phyloP scores from a whole-genome alignment of 225 moss, liverwort and hornwort species.

The Pseudoscleropodium purum region DNA sequence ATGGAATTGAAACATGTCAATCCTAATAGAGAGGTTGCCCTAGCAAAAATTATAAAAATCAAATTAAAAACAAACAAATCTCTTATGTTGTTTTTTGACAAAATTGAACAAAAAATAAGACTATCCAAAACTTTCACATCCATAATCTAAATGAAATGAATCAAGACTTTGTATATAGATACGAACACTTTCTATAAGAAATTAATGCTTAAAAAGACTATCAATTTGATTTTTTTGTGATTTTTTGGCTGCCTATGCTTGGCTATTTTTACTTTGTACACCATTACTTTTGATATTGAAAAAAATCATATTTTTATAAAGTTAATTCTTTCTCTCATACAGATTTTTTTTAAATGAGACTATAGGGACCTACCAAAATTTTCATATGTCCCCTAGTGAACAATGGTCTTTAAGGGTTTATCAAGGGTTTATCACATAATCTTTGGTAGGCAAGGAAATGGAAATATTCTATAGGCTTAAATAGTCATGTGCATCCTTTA shows the following conservation, averaged over 20 bases:
- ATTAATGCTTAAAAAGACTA: not conserved
- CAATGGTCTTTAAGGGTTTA: not conserved
- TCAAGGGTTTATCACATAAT: accelerated
- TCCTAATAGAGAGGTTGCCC: not conserved
- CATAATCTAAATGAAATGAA: not conserved
- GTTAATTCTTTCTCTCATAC: not conserved
- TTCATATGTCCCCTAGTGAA: not conserved
- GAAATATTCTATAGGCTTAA: not conserved
- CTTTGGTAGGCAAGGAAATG: accelerated
- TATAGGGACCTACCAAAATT: not conserved
- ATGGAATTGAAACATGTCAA: not conserved
- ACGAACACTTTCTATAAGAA: not conserved
- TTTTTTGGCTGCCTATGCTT: too few relatives aligned
- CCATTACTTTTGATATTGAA: not conserved
- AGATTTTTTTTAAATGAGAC: too few relatives aligned
- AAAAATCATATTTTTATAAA: not conserved
- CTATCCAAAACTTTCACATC: too few relatives aligned
- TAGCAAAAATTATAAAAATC: not conserved
- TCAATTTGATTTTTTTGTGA: not conserved
- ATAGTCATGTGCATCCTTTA: not conserved
- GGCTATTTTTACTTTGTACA: not conserved
- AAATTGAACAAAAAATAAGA: not conserved
- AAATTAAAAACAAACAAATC: not conserved
- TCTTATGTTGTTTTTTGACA: not conserved
- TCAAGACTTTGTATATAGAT: not conserved